Percentiles rank a stretch among this genome's conserved stretches.
Conservation (phyloP, 176 grass and related monocot genomes). For the Hsuehochloa calcarea region DNA sequence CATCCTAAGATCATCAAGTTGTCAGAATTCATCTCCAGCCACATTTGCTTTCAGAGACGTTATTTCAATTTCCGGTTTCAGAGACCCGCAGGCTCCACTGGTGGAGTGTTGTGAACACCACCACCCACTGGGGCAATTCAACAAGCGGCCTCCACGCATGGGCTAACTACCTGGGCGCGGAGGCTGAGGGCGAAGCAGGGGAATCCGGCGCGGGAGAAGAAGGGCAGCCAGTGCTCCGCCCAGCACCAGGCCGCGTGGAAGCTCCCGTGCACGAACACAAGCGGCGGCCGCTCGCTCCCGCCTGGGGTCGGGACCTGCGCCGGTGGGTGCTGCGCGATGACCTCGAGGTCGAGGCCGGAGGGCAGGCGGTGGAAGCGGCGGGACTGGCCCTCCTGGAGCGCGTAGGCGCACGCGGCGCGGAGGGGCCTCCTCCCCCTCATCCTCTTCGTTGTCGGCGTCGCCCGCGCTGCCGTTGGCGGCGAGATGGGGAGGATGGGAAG, state of each 20-base stretch:
- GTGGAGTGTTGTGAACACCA: neutral
- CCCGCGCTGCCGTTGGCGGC: neutral
- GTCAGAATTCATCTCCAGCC: neutral
- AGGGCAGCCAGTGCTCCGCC: conserved; percentile 87
- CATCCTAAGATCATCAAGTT: neutral
- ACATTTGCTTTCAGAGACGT: neutral
- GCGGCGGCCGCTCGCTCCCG: conserved; percentile 28
- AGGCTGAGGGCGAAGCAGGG: conserved; percentile 87
- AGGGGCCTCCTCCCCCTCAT: conserved; percentile 11
- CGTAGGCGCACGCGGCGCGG: conserved; percentile 36
- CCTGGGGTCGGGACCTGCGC: neutral
- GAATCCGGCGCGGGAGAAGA: conserved; percentile 72
- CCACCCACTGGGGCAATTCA: neutral
- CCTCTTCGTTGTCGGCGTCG: neutral
- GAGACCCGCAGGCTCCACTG: neutral
- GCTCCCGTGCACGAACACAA: conserved; percentile 93
- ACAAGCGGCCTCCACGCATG: neutral
- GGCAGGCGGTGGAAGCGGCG: conserved; percentile 70
- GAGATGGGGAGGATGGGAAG: neutral
- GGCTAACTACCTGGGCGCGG: conserved; percentile 58
- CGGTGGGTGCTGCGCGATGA: conserved; percentile 58
- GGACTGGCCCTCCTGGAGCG: conserved; percentile 67
- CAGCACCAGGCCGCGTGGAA: conserved; percentile 99
- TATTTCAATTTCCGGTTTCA: neutral
- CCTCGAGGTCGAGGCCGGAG: conserved; percentile 76